These are phyloP conservation scores for Backusella macrospora DNA, from an alignment of 192 early-diverging fungal species.

Conservation along the genomic window DNA sequence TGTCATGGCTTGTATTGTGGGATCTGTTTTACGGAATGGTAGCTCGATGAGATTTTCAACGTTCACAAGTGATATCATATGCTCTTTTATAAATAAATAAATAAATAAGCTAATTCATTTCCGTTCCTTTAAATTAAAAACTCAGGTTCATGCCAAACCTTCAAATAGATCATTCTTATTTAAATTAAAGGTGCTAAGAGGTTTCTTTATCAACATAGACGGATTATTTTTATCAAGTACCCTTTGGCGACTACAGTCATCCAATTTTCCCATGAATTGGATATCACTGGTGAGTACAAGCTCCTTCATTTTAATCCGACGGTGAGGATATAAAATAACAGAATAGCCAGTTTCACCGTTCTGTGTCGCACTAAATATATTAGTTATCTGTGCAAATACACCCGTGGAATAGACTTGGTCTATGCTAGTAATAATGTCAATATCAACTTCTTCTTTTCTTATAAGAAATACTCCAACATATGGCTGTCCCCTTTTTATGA, in stretches of 20 bases:
- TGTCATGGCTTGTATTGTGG: conserved; percentile 86
- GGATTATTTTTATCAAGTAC: background rate
- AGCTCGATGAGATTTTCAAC: conserved; percentile 87
- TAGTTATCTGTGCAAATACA: conserved; percentile 97
- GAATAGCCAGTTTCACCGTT: conserved; percentile 79
- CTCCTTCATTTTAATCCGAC: conserved; percentile 80
- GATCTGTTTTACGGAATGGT: conserved; percentile 82
- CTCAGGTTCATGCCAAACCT: background rate
- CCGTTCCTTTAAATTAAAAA: background rate
- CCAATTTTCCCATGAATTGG: background rate
- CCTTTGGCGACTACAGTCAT: background rate
- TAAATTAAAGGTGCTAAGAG: background rate
- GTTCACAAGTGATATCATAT: conserved; percentile 69
- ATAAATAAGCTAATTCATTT: background rate
- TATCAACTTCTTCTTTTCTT: conserved; percentile 86
- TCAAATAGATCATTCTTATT: conserved; percentile 11
- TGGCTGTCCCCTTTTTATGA: conserved; percentile 91
- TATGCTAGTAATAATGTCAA: conserved; percentile 74
- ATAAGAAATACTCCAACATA: conserved; percentile 96
- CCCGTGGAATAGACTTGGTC: conserved; percentile 87
- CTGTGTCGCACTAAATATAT: conserved; percentile 73
- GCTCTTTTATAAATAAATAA: background rate
- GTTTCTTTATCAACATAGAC: background rate
- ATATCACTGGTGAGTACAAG: conserved; percentile 8
- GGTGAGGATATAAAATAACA: conserved; percentile 94